Base-by-base conservation (phyloP, 352 stramenopile species). In the Nothophytophthora sp. region DNA sequence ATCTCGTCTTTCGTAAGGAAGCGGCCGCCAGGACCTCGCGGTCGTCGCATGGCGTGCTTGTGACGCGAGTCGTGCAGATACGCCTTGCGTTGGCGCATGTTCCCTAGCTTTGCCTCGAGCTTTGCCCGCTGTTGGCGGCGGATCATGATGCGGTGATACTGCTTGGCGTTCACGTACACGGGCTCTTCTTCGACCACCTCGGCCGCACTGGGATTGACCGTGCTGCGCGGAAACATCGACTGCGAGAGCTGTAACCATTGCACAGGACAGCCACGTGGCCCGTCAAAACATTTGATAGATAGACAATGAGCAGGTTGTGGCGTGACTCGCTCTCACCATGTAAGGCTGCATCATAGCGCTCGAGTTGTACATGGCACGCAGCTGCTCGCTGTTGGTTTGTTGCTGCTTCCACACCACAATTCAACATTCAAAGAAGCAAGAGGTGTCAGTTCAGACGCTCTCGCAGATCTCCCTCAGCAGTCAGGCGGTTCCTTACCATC, bases 111-210 rank as follows among this genome's bases (percentile, higher is more conserved):
- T 23, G 82, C 79, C 51, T 95, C 87, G 15, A 94, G 74, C 57
- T 96, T 96, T 34, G 85, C 81, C 25, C 85, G 75, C 58, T 93
- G 83, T 48, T 96, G 80, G 49, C 87, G 78, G 34, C 87, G 85
- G 42, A 95, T 85, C 76, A 96, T 87, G 54, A 96, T 96, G 16
- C 87, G 81, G 57, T 95, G 82, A 55, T 96, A 96, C 57, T 96
- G 87, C 70, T 96, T 96, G 41, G 85, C 87, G 54, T 96, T 96
- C 30, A 96, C 87, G 55, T 95, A 96, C 30, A 96, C 83, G 5
- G 86, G 86, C 41, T 95, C 84, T 55, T 96, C 86, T 27, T 96
- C 86, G 3, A 80, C 55, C 12, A 82, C 69, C 49, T 91, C 76
- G 12, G 58, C 50, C 5, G 65, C 60, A 18, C 70, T 67, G 15